A percentile compares a stretch with the other conserved stretches of the same genome.
Evolutionary conservation across 495 filamentous ascomycete species (phyloP).

Genomic region (Talaromyces thailandensis): DNA sequence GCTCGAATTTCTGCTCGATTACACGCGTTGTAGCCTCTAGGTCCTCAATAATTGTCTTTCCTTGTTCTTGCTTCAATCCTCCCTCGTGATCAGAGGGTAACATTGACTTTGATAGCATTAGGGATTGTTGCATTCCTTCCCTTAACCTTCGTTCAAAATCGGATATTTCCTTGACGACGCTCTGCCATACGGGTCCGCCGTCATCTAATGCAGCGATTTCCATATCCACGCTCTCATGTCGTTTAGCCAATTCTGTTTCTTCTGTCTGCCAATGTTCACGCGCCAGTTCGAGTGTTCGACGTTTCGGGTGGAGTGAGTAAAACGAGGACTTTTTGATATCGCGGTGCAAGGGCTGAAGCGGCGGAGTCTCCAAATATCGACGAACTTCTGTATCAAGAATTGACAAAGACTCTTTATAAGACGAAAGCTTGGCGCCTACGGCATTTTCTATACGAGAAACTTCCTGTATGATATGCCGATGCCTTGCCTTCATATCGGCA

Average conservation of each 20-base stretch:
- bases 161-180: conserved; percentile 51
- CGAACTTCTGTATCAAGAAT: conserved; percentile 45
- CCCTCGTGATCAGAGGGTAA: conserved; percentile 1
- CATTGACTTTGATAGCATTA: neutral
- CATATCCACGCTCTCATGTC: conserved; percentile 49
- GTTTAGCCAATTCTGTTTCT: conserved; percentile 44
- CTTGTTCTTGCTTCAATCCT: conserved; percentile 17
- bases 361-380: conserved; percentile 30
- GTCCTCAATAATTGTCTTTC: conserved; percentile 30
- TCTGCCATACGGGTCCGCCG: conserved; percentile 73
- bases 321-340: conserved; percentile 21
- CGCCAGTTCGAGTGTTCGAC: conserved; percentile 70
- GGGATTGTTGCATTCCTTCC: conserved; percentile 39
- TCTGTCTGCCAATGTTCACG: conserved; percentile 68
- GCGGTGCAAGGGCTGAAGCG: conserved; percentile 33
- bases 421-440: conserved; percentile 50
- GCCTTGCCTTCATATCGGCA: conserved; percentile 54
- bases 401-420: conserved; percentile 45
- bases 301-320: conserved; percentile 51
- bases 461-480: conserved; percentile 49
- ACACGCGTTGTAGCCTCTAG: conserved; percentile 29
- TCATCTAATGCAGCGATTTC: conserved; percentile 77
- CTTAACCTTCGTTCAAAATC: conserved; percentile 60
- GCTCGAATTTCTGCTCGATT: conserved; percentile 28
- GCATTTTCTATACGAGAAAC: conserved; percentile 57